Conservation (phyloP, 1,139 yeast genomes). For the Pichiaceae sp. region DNA sequence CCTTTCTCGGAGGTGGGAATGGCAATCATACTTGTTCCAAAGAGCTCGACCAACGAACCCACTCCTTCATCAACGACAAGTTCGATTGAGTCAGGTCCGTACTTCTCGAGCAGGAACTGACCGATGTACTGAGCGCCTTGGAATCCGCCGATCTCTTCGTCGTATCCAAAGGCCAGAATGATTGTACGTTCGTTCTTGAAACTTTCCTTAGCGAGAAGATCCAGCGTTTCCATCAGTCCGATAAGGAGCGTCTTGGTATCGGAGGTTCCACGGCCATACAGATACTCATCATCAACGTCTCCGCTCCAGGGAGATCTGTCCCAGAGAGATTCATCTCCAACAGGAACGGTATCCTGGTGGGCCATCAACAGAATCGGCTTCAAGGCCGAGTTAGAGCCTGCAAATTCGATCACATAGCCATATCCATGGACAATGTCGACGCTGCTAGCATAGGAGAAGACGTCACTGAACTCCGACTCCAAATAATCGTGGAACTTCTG, state of each 20-base stretch:
- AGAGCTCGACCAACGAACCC: slow-evolving; percentile 29
- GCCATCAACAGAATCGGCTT: slow-evolving; percentile 67
- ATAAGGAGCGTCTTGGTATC: slow-evolving; percentile 57
- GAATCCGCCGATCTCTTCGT: slow-evolving; percentile 62
- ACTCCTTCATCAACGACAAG: slow-evolving; percentile 62
- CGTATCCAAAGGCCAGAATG: slow-evolving; percentile 58
- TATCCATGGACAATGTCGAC: slow-evolving; percentile 30
- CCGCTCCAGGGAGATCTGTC: slow-evolving; percentile 64
- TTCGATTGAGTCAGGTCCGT: slow-evolving; percentile 49
- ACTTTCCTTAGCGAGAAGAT: slow-evolving; percentile 35
- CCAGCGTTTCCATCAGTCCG: slow-evolving; percentile 52
- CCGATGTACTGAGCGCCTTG: slow-evolving; percentile 45
- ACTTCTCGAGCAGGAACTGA: slow-evolving; percentile 34
- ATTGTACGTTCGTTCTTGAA: slow-evolving; percentile 48
- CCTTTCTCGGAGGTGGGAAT: slow-evolving; percentile 68
- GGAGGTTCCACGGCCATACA: slow-evolving; percentile 60
- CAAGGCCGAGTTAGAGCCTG: slow-evolving; percentile 40
- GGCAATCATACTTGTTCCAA: slow-evolving; percentile 17
- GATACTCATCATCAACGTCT: slow-evolving; percentile 47
- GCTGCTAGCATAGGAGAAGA: slow-evolving; percentile 37
- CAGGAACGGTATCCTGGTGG: slow-evolving; percentile 82
- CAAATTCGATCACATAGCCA: slow-evolving; percentile 24
- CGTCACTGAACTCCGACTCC: slow-evolving; percentile 29
- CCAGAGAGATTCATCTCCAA: slow-evolving; percentile 58
- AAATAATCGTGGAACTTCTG: background rate